Evolutionary conservation across 139 green algal species (phyloP), one percentile per base, ranked within the genome.

Genomic region (Trebouxia sp.): DNA sequence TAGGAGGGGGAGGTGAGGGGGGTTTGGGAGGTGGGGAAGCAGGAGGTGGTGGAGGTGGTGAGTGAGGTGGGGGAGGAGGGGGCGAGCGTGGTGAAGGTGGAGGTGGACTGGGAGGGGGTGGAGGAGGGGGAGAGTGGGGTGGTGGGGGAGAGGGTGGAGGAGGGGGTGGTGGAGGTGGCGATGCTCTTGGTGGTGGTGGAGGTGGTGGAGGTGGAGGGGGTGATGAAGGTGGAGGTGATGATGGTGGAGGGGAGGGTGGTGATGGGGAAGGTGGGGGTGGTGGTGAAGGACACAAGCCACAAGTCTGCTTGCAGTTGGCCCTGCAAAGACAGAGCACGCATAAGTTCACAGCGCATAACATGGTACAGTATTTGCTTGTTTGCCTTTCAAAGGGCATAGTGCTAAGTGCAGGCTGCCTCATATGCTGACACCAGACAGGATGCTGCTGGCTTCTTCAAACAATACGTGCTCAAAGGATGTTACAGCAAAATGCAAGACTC

Each of bases 271-370:
- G 28, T 5, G 56, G 62, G 12, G 62, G 32, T 70, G 62, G 62
- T 43, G 62, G 62, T 43, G 62, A 72, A 30, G 62, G 62, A 15
- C 62, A 72, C 11, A 72, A 42, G 35, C 62, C 62, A 43, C 62
- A 72, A 14, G 32, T 72, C 35, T 42, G 35, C 6, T 35, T 12
- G 32, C 62, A 72, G 11, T 72, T 72, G 4, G 62, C 12, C 35
- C 62, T 72, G 32, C 62, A n/a, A n/a, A n/a, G n/a, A n/a, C n/a
- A n/a, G n/a, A n/a, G n/a, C n/a, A 72, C 38, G n/a, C 35, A 72
- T 38, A 0, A 66, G n/a, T 28, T 39, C n/a, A 20, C n/a, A 65
- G 51, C 51, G 47, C 47, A 53, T 26, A 1, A 17, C 47, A 14
- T 53, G 14, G 20, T 14, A 53, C 47, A 1, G 3, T 5, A 17